A percentile compares a stretch with the other conserved stretches of the same genome.
These are phyloP conservation scores for Blastobotrys persicus DNA, from an alignment of 1,139 yeast species.

Conservation along the genomic window DNA sequence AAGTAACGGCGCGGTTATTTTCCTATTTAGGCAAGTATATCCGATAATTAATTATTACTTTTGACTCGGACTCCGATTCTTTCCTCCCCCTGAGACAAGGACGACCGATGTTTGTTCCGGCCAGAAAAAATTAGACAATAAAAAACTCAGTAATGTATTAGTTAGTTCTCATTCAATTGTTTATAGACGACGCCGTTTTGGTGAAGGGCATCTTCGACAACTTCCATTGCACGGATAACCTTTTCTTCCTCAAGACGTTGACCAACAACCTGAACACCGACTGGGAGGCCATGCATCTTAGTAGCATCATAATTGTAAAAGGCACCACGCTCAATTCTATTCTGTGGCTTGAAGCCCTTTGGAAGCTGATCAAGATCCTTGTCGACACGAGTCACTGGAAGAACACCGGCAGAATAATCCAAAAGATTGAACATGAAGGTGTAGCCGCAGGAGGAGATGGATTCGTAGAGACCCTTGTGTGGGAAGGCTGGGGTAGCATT, in stretches of 20 bases:
- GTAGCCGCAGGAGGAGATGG: constrained; percentile 45
- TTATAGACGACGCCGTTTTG: constrained; percentile 33
- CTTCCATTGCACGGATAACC: constrained; percentile 46
- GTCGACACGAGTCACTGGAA: constrained; percentile 60
- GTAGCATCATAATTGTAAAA: constrained; percentile 51
- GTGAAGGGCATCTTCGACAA: constrained; percentile 38
- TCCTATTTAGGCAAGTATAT: neutral
- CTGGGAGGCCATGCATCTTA: constrained; percentile 61
- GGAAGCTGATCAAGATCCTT: constrained; percentile 43
- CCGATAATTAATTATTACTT: neutral
- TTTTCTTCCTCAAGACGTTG: constrained; percentile 61
- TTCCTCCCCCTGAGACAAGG: no score
- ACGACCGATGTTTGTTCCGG: no score
- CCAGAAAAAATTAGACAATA: neutral
- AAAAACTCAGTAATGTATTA: neutral
- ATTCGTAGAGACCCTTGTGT: constrained; percentile 38
- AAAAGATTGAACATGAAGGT: constrained; percentile 59
- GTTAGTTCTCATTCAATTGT: constrained; percentile 27
- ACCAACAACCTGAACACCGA: constrained; percentile 62
- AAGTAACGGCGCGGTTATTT: neutral
- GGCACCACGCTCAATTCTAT: constrained; percentile 42
- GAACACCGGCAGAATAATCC: constrained; percentile 56
- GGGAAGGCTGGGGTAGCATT: constrained; percentile 44
- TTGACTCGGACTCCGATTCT: neutral
- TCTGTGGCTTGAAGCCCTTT: constrained; percentile 37